phyloP scores from a whole-genome alignment of 192 early-diverging fungal genomes.

The Spizellomyces sp. region DNA sequence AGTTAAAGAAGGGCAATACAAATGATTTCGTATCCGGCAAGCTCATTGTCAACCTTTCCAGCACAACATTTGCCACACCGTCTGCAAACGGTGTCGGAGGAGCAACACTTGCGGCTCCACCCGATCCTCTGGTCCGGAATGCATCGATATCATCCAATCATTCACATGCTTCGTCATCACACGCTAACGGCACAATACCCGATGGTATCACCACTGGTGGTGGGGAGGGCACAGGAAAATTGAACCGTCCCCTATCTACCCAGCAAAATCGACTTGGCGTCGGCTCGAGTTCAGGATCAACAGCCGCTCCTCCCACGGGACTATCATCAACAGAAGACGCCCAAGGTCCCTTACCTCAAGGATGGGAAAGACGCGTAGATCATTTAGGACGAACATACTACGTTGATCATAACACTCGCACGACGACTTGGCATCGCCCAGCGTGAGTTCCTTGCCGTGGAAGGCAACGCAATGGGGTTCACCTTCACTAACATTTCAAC shows the following conservation, averaged over 20 bases:
- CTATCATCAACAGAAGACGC: constrained; percentile 62
- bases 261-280: constrained; percentile 22
- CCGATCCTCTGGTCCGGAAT: not conserved
- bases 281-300: constrained; percentile 18
- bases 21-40: constrained; percentile 86
- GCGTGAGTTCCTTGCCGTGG: constrained; percentile 30
- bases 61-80: not conserved
- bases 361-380: constrained; percentile 97
- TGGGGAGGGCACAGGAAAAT: constrained; percentile 39
- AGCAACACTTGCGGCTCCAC: not conserved
- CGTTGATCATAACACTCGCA: constrained; percentile 96
- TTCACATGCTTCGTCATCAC: not conserved
- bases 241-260: constrained; percentile 27
- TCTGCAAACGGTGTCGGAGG: not conserved
- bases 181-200: not conserved
- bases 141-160: constrained; percentile 25
- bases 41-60: constrained; percentile 69
- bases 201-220: constrained; percentile 35
- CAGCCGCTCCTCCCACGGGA: not conserved
- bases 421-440: constrained; percentile 89
- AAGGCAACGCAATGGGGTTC: not conserved
- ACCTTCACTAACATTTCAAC: not conserved
- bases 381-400: constrained; percentile 93
- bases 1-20: constrained; percentile 83
- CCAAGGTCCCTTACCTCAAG: constrained; percentile 48